phyloP scores from a whole-genome alignment of 2,329 filamentous ascomycete genomes.

The Mycocentrospora acerina region DNA sequence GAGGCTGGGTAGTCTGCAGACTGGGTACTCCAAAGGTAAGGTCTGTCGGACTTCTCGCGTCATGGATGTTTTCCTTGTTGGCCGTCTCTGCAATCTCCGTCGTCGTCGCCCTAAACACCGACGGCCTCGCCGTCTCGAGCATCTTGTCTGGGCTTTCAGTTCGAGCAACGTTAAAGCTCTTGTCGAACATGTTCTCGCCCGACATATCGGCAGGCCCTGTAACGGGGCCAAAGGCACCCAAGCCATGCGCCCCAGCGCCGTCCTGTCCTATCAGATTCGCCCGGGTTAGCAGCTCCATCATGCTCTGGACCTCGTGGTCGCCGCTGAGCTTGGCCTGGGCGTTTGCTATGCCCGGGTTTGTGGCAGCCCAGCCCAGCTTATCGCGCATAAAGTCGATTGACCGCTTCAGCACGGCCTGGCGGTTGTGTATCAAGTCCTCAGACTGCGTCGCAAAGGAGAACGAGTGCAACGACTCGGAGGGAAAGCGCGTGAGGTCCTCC shows the following conservation, averaged over 20 bases:
- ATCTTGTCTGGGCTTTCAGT: constrained; percentile 49
- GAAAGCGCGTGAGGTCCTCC: constrained; percentile 90
- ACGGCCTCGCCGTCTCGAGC: constrained; percentile 21
- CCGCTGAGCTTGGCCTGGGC: constrained; percentile 81
- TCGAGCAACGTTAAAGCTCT: constrained; percentile 65
- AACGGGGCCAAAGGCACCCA: constrained; percentile 62
- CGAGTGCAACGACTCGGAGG: constrained; percentile 93
- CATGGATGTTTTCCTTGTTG: constrained; percentile 12
- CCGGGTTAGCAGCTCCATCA: constrained; percentile 83
- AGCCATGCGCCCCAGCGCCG: constrained; percentile 55
- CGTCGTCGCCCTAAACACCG: constrained; percentile 16
- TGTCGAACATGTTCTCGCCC: constrained; percentile 81
- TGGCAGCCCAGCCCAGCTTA: constrained; percentile 77
- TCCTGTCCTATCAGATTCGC: constrained; percentile 76
- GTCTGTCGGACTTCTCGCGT: constrained; percentile 22
- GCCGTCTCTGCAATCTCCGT: constrained; percentile 8
- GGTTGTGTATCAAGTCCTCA: constrained; percentile 85
- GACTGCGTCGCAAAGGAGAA: constrained; percentile 98
- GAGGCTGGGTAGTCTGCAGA: constrained; percentile 13
- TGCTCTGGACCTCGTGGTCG: constrained; percentile 83
- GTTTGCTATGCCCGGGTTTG: constrained; percentile 73
- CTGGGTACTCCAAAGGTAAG: constrained; percentile 25
- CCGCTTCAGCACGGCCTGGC: constrained; percentile 88
- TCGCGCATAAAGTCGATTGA: constrained; percentile 97
- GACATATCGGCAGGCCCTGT: constrained; percentile 77